phyloP scores from a whole-genome alignment of 176 grass and related monocot genomes.

The Musa itinerans region DNA sequence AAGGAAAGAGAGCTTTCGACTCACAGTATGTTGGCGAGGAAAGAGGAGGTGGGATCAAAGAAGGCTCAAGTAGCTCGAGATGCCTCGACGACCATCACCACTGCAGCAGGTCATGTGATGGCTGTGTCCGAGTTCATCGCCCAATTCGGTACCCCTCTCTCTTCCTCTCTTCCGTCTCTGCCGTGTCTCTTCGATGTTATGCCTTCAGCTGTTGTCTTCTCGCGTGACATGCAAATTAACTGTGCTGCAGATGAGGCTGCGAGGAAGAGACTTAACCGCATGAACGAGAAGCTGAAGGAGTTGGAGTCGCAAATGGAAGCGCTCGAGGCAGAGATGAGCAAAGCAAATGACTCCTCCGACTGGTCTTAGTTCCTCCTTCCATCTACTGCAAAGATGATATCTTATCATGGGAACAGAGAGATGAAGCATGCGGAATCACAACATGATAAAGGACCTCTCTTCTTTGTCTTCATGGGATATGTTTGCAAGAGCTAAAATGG shows the following conservation, averaged over 20 bases:
- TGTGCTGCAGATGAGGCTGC: conserved; percentile 49
- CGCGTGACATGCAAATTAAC: not conserved
- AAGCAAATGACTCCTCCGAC: conserved; percentile 12
- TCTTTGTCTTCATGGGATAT: too few relatives aligned
- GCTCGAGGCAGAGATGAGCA: conserved; percentile 65
- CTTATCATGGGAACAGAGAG: too few relatives aligned
- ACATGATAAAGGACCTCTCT: too few relatives aligned
- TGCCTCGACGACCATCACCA: not conserved
- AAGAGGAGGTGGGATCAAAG: not conserved
- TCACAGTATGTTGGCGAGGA: not conserved
- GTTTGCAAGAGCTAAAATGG: too few relatives aligned
- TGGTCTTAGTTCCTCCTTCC: not conserved
- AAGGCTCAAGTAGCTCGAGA: not conserved
- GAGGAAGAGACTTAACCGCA: conserved; percentile 41
- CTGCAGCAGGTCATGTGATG: conserved; percentile 10
- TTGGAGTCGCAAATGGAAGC: conserved; percentile 84
- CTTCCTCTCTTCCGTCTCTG: too few relatives aligned
- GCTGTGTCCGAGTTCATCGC: conserved; percentile 33
- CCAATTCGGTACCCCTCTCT: conserved; percentile 26
- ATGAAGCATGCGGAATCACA: too few relatives aligned
- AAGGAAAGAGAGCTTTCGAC: too few relatives aligned
- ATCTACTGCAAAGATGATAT: not conserved
- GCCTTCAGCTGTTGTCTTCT: not conserved
- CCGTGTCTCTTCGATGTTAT: not conserved
- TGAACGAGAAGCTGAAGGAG: conserved; percentile 52